A percentile compares a stretch with the other conserved stretches of the same genome.
Conservation (phyloP, 495 filamentous ascomycete genomes). For the Aspergillus saccharolyticus region DNA sequence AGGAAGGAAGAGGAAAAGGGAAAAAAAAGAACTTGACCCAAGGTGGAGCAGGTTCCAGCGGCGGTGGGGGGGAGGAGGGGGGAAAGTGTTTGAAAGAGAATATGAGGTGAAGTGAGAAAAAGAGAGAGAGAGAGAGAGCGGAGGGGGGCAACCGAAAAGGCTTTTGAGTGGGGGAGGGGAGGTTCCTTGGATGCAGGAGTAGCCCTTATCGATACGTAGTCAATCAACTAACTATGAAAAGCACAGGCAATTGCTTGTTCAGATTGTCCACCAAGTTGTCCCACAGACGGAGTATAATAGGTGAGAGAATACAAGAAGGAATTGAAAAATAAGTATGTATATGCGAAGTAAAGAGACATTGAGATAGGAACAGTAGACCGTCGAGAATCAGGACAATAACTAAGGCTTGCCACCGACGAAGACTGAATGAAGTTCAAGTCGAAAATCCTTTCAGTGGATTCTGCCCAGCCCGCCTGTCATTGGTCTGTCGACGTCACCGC, state of each 20-base stretch:
- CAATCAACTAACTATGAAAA: not conserved
- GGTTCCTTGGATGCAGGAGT: constrained; percentile 22
- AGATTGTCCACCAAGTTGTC: not conserved
- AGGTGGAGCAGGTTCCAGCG: constrained; percentile 34
- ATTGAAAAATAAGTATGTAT: constrained; percentile 4
- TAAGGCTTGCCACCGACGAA: not conserved
- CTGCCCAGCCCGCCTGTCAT: constrained; percentile 19
- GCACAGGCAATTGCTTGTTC: not conserved
- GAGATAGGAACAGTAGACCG: not conserved
- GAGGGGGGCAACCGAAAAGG: constrained; percentile 30
- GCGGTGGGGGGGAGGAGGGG: too few relatives aligned
- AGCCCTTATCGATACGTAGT: constrained; percentile 46
- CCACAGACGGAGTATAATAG: too few relatives aligned
- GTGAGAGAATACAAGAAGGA: not conserved
- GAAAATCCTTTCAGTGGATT: constrained; percentile 34
- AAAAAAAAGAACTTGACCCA: constrained; percentile 29
- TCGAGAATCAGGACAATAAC: not conserved
- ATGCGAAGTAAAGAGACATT: not conserved
- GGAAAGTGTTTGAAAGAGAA: too few relatives aligned
- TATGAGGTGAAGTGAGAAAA: constrained; percentile 13
- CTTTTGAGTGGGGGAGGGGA: constrained; percentile 26
- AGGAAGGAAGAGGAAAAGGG: constrained; percentile 16
- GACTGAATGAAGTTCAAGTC: constrained; percentile 4
- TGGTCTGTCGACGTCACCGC: constrained; percentile 31
- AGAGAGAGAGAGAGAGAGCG: not conserved